Conservation (phyloP, 2,329 filamentous ascomycete genomes). For the Colletotrichum sp. region DNA sequence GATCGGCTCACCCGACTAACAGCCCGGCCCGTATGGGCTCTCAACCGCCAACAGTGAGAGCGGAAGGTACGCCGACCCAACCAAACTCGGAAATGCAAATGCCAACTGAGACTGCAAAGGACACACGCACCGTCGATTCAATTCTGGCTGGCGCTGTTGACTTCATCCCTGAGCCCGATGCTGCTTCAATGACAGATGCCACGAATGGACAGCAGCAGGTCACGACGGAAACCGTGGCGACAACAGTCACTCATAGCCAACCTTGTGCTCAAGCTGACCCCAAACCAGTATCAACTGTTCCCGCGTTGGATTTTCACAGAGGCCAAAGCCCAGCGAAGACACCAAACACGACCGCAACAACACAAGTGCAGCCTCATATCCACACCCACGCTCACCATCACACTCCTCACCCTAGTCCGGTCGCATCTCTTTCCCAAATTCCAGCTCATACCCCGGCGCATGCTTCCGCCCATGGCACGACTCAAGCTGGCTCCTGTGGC, state of each 20-base stretch:
- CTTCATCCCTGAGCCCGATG: not conserved
- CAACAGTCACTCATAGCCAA: not conserved
- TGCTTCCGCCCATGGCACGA: not conserved
- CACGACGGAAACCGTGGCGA: not conserved
- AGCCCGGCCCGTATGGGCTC: not conserved
- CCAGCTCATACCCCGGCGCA: not conserved
- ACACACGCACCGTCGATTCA: not conserved
- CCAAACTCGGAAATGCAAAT: not conserved
- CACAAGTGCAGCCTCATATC: not conserved
- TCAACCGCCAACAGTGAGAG: not conserved
- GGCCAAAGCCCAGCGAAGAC: not conserved
- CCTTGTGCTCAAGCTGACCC: not conserved
- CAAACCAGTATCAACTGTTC: not conserved
- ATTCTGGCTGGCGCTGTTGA: not conserved
- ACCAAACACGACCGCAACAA: not conserved
- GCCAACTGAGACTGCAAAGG: constrained; percentile 17
- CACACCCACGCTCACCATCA: not conserved
- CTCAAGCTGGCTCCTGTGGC: not conserved
- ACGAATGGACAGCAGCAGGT: not conserved
- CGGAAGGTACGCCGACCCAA: constrained; percentile 15
- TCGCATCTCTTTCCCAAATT: not conserved
- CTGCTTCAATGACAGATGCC: not conserved
- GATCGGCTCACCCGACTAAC: not conserved
- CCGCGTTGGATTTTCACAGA: not conserved
- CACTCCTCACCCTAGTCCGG: not conserved